Percentiles rank a stretch among this genome's conserved stretches.
phyloP scores from a whole-genome alignment of 73 alveolate species.

The Paramecium pentaurelia region DNA sequence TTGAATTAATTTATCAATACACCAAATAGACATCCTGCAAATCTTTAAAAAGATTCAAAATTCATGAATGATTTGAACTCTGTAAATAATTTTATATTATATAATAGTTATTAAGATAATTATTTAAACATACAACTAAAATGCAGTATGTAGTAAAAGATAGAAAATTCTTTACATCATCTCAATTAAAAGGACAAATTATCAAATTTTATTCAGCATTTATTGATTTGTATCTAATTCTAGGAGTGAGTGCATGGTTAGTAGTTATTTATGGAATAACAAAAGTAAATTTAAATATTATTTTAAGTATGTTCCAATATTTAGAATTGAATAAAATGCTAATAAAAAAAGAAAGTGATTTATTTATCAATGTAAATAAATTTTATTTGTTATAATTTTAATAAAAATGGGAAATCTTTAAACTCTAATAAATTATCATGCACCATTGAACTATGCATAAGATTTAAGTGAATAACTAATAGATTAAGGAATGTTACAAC shows the following conservation, averaged over 20 bases:
- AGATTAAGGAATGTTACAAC: not conserved
- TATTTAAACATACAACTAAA: slow-evolving; percentile 7
- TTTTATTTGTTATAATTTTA: not conserved
- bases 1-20: not conserved
- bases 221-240: not conserved
- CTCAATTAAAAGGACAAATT: slow-evolving; percentile 25
- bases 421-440: not conserved
- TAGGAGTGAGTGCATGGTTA: slow-evolving; percentile 9
- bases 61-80: not conserved
- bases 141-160: not conserved
- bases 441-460: not conserved
- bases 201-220: slow-evolving; percentile 20
- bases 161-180: not conserved
- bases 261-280: not conserved
- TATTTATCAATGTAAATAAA: slow-evolving; percentile 21
- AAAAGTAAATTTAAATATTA: not conserved
- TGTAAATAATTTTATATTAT: not conserved
- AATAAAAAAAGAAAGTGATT: not conserved
- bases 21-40: slow-evolving; percentile 14
- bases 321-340: not conserved
- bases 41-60: slow-evolving; percentile 7
- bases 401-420: not conserved
- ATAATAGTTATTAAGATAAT: not conserved
- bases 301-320: slow-evolving; percentile 20
- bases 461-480: not conserved